These are phyloP conservation scores for Collybia mongolica DNA, from an alignment of 768 basidiomycete genomes.

Conservation along the genomic window DNA sequence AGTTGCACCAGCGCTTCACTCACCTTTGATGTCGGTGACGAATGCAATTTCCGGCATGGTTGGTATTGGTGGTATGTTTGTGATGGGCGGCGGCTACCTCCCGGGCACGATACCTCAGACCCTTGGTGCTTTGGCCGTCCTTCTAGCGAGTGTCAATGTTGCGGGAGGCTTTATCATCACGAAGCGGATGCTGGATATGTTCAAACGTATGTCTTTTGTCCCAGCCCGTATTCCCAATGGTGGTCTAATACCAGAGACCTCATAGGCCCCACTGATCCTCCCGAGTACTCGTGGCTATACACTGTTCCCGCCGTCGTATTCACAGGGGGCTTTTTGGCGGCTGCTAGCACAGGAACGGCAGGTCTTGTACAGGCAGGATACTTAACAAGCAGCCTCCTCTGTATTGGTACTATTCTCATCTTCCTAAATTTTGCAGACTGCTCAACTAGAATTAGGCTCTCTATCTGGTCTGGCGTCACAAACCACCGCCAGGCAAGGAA, in stretches of 20 bases:
- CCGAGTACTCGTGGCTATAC: slow-evolving; percentile 86
- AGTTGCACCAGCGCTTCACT: slow-evolving; percentile 84
- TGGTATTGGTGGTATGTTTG: slow-evolving; percentile 69
- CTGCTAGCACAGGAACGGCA: slow-evolving; percentile 81
- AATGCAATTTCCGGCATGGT: slow-evolving; percentile 81
- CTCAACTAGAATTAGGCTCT: slow-evolving; percentile 47
- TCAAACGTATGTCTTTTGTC: slow-evolving; percentile 58
- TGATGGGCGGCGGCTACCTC: slow-evolving; percentile 87
- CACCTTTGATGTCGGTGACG: slow-evolving; percentile 89
- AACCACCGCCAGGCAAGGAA: slow-evolving; percentile 83
- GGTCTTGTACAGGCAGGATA: slow-evolving; percentile 90
- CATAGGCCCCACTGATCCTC: slow-evolving; percentile 77
- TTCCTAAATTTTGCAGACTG: neutral
- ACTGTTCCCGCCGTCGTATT: slow-evolving; percentile 78
- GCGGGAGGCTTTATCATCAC: slow-evolving; percentile 88
- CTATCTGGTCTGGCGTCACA: slow-evolving; percentile 80
- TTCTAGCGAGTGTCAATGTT: slow-evolving; percentile 85
- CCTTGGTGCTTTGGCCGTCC: slow-evolving; percentile 80
- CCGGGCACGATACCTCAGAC: slow-evolving; percentile 80
- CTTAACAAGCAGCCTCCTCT: slow-evolving; percentile 80
- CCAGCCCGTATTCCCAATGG: neutral
- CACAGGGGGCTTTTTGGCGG: slow-evolving; percentile 78
- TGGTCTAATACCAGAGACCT: neutral
- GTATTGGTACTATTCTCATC: slow-evolving; percentile 54
- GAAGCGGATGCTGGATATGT: slow-evolving; percentile 92